Conservation (phyloP, 345 rosid species). For the Turnera subulata region DNA sequence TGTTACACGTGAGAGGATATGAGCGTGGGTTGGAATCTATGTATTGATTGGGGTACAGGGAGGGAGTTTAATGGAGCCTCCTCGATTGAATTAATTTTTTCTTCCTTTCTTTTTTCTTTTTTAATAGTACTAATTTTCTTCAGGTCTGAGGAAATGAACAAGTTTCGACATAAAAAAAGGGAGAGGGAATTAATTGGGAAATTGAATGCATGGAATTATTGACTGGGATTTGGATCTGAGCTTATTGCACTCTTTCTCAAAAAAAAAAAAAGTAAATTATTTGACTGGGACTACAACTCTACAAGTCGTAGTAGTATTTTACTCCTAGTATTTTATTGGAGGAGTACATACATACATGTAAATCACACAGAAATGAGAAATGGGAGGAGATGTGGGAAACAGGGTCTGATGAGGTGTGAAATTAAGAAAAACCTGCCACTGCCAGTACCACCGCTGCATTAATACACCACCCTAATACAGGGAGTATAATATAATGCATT, state of each 20-base stretch:
- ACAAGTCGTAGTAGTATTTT: too few species aligned
- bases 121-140: too few species aligned
- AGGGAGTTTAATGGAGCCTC: constrained; percentile 13
- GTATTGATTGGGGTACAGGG: constrained; percentile 9
- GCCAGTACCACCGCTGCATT: too few species aligned
- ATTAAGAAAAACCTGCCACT: too few species aligned
- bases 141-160: too few species aligned
- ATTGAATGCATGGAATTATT: constrained; percentile 25
- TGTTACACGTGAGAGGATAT: background rate
- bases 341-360: too few species aligned
- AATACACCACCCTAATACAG: too few species aligned
- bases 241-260: constrained; percentile 1
- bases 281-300: too few species aligned
- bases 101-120: too few species aligned
- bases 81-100: constrained; percentile 7
- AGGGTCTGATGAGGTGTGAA: constrained; percentile 14
- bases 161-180: constrained; percentile 3
- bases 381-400: background rate
- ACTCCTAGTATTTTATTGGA: too few species aligned
- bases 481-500: too few species aligned
- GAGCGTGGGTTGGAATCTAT: background rate
- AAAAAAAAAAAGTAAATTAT: background rate
- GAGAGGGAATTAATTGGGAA: constrained; percentile 29
- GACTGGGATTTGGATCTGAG: constrained; percentile 35
- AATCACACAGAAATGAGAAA: background rate